These are phyloP conservation scores for Cladophialophora psammophila DNA, from an alignment of 2,329 filamentous ascomycete genomes.

Conservation along the genomic window DNA sequence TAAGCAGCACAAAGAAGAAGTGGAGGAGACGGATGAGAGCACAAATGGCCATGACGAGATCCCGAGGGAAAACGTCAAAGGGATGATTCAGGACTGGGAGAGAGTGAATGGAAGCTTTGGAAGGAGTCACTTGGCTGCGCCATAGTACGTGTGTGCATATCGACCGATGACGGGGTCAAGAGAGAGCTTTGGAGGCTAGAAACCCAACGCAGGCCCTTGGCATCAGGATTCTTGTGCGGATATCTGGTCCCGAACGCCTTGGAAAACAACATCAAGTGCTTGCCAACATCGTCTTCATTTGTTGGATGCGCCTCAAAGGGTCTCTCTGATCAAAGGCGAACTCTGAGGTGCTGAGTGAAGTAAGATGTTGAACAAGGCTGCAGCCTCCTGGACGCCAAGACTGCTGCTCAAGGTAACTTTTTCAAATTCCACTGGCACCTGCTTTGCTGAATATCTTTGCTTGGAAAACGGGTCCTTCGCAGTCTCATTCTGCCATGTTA, in stretches of 20 bases:
- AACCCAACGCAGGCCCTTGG: not conserved
- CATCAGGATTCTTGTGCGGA: not conserved
- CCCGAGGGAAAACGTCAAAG: conserved; percentile 23
- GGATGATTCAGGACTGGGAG: conserved; percentile 33
- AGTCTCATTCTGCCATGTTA: too few relatives aligned
- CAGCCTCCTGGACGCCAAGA: not conserved
- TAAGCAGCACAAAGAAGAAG: not conserved
- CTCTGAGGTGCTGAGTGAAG: not conserved
- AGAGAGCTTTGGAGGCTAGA: not conserved
- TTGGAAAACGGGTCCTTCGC: too few relatives aligned
- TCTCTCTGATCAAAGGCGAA: too few relatives aligned
- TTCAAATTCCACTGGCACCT: not conserved
- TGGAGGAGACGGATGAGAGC: not conserved
- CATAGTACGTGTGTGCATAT: not conserved
- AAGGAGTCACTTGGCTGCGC: not conserved
- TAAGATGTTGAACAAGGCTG: not conserved
- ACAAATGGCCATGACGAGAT: conserved; percentile 1
- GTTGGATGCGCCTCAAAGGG: too few relatives aligned
- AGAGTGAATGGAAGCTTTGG: conserved; percentile 19
- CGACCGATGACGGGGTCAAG: not conserved
- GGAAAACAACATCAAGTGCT: not conserved
- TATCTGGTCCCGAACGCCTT: not conserved
- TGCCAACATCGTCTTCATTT: too few relatives aligned
- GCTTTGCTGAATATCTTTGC: not conserved
- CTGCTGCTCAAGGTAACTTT: not conserved